Evolutionary conservation across 1,284 basidiomycete species (phyloP).

Genomic region (Boletellus deceptivus): DNA sequence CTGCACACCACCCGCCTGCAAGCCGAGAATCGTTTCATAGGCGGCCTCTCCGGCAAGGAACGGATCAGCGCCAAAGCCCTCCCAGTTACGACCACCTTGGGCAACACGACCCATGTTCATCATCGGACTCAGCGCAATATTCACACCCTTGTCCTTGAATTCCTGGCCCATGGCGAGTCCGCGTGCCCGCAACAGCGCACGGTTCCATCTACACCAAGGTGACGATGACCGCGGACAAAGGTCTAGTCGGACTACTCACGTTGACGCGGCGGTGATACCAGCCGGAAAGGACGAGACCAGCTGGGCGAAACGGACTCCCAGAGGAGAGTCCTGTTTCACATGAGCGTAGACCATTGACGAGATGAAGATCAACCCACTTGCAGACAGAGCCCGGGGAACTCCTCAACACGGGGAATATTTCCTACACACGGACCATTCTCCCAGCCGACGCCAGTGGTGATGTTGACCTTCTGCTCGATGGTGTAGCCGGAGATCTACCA

Average conservation of each 20-base stretch:
- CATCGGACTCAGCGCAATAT: constrained; percentile 60
- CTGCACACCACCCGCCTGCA: constrained; percentile 65
- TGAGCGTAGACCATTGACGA: background rate
- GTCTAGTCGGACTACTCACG: constrained; percentile 36
- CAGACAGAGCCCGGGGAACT: constrained; percentile 33
- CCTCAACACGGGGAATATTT: constrained; percentile 35
- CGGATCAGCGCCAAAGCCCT: constrained; percentile 65
- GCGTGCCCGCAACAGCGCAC: constrained; percentile 52
- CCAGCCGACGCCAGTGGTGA: constrained; percentile 42
- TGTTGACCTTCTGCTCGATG: constrained; percentile 43
- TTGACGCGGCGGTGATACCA: constrained; percentile 55
- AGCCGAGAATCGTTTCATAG: constrained; percentile 56
- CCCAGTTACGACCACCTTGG: constrained; percentile 70
- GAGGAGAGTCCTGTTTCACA: constrained; percentile 45
- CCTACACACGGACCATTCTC: constrained; percentile 41
- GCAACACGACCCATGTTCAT: constrained; percentile 49
- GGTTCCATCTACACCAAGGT: constrained; percentile 27
- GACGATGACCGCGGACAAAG: background rate
- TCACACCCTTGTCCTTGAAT: constrained; percentile 70
- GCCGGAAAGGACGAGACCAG: constrained; percentile 49
- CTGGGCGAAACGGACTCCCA: constrained; percentile 44
- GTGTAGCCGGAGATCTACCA: constrained; percentile 34
- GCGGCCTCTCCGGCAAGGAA: constrained; percentile 66
- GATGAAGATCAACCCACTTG: constrained; percentile 17
- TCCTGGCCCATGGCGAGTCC: constrained; percentile 74